Conservation (phyloP, 805 yeast genomes). For the Lachancea fermentati region DNA sequence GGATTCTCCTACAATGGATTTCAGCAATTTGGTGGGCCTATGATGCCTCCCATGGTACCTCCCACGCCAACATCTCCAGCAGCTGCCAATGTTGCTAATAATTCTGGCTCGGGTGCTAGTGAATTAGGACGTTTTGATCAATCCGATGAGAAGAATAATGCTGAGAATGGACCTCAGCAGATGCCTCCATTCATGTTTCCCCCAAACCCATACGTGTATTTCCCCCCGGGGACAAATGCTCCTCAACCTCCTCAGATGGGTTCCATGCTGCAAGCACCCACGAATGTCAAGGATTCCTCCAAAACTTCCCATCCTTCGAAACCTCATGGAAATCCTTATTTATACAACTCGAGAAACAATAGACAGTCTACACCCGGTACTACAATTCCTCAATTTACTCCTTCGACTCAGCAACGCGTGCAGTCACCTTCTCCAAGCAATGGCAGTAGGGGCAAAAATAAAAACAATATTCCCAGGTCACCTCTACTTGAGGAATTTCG, state of each 20-base stretch:
- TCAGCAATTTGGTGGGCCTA: conserved; percentile 4
- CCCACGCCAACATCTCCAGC: conserved; percentile 3
- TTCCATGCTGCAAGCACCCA: neutral
- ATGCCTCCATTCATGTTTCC: conserved; percentile 7
- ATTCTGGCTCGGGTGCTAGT: neutral
- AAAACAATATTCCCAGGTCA: conserved; percentile 50
- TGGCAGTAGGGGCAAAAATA: conserved; percentile 6
- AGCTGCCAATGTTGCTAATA: neutral
- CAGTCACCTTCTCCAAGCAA: neutral
- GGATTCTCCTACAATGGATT: conserved; percentile 2
- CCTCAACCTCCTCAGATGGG: conserved; percentile 19
- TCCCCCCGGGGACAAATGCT: conserved; percentile 13
- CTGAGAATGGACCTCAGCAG: conserved; percentile 11
- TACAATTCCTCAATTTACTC: neutral
- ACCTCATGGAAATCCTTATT: conserved; percentile 7
- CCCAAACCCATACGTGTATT: conserved; percentile 7
- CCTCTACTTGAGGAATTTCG: conserved; percentile 84
- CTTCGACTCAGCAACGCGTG: neutral
- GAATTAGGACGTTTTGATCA: neutral
- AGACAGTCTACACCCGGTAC: too few species aligned
- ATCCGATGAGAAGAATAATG: conserved; percentile 1
- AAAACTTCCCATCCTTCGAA: too few species aligned
- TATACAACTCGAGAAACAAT: conserved; percentile 5
- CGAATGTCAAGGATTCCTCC: too few species aligned
- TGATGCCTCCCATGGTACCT: conserved; percentile 15